Base-by-base conservation (phyloP, 164 flowering plant species). In the Umbellularia californica region DNA sequence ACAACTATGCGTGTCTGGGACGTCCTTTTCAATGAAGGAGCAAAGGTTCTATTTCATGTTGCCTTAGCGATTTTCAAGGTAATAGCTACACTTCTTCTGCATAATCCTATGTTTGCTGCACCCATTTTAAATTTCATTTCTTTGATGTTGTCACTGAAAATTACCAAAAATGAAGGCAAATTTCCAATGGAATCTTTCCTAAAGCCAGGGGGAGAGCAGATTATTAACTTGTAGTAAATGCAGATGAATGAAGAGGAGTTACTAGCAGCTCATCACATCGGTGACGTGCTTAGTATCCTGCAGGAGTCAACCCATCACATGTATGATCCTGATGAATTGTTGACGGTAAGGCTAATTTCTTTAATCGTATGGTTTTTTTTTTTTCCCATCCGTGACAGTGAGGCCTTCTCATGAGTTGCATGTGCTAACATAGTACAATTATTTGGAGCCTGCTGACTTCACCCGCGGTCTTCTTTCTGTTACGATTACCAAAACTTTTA, bases 1-100 rank as follows among this genome's bases (percentile, higher is more conserved):
- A 95, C 99, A 65, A 88, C 99, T 58, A 76, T 95, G 84, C 82
- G 99, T 55, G 95, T 93, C 55, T 95, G 99, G 99, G 99, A 93
- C 85, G 89, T 95, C 74, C 96, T 95, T 72, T 95, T 95, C 86
- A 86, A 88, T 50, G 99, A 95, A 69, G 99, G 99, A 17, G 99
- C 97, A 4, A 90, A 90, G 81, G 93, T 90, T 82, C 72, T 95
- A 20, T 89, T 95, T 76, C 88, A 90, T 74, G 92, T 90, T 51
- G 99, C 99, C 73, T 81, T 95, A 85, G 98, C 96, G 5, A 87
- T 95, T 73, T 93, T 95, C 81, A 93, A 83, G 99, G 99, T 92
- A 74, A 78, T 3, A 65, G 23, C 23, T 15, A 22, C 41, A 65
- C 25, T 60, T 25, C n/a, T 19, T 14, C 19, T 19, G 33, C 5